Evolutionary conservation across 306 rosid genomes (phyloP).

Genomic region (Cucurbita pepo): DNA sequence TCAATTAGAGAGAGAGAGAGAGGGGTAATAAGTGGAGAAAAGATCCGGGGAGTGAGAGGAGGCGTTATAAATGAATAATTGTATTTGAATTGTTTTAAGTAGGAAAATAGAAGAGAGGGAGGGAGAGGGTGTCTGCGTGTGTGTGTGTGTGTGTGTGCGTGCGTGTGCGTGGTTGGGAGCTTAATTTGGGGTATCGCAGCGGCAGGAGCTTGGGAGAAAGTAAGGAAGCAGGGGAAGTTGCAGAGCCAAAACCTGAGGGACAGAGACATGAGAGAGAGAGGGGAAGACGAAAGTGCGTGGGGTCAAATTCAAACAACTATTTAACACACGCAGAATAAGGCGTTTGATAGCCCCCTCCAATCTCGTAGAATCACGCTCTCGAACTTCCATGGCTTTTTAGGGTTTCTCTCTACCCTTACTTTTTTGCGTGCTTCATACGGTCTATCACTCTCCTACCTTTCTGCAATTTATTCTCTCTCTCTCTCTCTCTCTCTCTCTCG

Average conservation of each 20-base stretch:
- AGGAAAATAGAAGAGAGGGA: neutral
- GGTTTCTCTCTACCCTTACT: conserved; percentile 6
- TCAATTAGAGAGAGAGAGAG: too few species aligned
- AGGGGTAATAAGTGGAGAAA: too few species aligned
- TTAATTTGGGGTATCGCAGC: neutral
- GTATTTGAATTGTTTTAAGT: neutral
- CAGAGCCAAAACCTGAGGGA: neutral
- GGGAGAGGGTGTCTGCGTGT: neutral
- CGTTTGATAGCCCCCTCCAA: conserved; percentile 24
- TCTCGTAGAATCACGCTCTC: conserved; percentile 30
- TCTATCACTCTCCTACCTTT: conserved; percentile 22
- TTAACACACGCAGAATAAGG: conserved; percentile 19
- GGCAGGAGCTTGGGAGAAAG: conserved; percentile 4
- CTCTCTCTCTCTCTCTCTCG: too few species aligned
- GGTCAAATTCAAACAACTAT: conserved; percentile 15
- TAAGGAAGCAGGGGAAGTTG: conserved; percentile 9
- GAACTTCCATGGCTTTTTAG: conserved; percentile 19
- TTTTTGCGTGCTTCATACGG: conserved; percentile 25
- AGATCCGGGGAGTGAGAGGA: too few species aligned
- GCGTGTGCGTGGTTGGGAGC: neutral
- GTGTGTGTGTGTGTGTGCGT: too few species aligned
- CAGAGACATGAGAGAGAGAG: conserved; percentile 7
- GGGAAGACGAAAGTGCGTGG: conserved; percentile 4
- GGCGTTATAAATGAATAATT: too few species aligned
- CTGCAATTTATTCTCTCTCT: conserved; percentile 11